These are phyloP conservation scores for Avena insularis DNA, from an alignment of 176 grass and related monocot genomes.

Conservation along the genomic window DNA sequence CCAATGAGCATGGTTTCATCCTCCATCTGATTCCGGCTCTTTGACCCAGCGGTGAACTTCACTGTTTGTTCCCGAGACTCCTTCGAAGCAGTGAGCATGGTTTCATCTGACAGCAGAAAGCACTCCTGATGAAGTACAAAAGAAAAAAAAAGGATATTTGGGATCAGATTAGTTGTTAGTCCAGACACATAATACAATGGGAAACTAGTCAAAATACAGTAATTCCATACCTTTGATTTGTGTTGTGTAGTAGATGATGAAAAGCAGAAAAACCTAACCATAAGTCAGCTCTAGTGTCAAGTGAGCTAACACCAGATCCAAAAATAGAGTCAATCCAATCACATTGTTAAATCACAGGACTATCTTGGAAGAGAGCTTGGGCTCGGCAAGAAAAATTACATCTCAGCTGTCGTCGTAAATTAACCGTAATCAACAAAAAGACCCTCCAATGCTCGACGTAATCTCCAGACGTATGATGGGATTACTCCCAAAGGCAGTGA, in stretches of 20 bases:
- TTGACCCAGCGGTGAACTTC: slow-evolving; percentile 37
- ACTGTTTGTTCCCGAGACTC: slow-evolving; percentile 48
- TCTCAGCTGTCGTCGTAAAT: slow-evolving; percentile 48
- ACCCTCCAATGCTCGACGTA: slow-evolving; percentile 65
- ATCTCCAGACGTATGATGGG: slow-evolving; percentile 71
- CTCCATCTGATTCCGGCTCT: slow-evolving; percentile 28
- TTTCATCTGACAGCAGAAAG: slow-evolving; percentile 42
- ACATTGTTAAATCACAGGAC: slow-evolving; percentile 45
- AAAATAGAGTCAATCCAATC: slow-evolving; percentile 51
- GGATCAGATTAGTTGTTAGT: slow-evolving; percentile 5
- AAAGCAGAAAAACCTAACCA: slow-evolving; percentile 68
- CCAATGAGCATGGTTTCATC: slow-evolving; percentile 42
- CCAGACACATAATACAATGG: neutral
- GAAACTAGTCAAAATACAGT: slow-evolving; percentile 27
- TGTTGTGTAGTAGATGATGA: slow-evolving; percentile 45
- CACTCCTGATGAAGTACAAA: slow-evolving; percentile 48
- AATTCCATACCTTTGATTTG: slow-evolving; percentile 58
- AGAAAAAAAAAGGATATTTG: neutral
- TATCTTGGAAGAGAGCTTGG: slow-evolving; percentile 41
- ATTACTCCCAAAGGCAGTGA: slow-evolving; percentile 60
- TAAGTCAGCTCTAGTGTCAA: slow-evolving; percentile 44
- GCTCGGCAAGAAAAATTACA: slow-evolving; percentile 54
- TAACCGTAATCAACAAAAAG: slow-evolving; percentile 84
- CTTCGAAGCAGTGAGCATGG: slow-evolving; percentile 38
- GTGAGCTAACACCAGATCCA: slow-evolving; percentile 50